Conservation (phyloP, 2,329 filamentous ascomycete species). For the Penicillium digitatum region DNA sequence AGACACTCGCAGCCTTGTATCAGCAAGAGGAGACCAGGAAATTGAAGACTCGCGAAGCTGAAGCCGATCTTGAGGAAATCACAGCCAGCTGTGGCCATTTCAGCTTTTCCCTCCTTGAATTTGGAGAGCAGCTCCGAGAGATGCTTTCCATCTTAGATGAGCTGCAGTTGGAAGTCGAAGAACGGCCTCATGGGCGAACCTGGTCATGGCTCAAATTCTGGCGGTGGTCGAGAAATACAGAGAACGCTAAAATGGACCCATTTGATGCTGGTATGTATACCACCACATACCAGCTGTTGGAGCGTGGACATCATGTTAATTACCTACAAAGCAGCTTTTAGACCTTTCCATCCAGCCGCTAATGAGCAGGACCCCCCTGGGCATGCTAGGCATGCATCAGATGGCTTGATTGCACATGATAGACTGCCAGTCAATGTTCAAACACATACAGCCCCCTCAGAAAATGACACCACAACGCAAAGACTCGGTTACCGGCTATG, state of each 20-base stretch:
- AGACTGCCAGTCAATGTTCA: constrained; percentile 5
- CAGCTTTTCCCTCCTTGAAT: constrained; percentile 83
- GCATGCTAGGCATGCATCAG: constrained; percentile 6
- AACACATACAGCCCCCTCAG: not conserved
- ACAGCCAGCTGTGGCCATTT: constrained; percentile 98
- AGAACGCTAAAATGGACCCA: constrained; percentile 15
- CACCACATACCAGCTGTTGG: not conserved
- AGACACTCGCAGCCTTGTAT: constrained; percentile 76
- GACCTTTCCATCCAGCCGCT: not conserved
- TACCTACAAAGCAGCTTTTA: not conserved
- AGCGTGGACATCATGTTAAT: not conserved
- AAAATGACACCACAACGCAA: constrained; percentile 19
- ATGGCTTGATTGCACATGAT: constrained; percentile 8
- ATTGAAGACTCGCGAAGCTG: constrained; percentile 65
- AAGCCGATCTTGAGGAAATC: constrained; percentile 94
- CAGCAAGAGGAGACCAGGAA: constrained; percentile 66
- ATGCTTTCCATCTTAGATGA: constrained; percentile 84
- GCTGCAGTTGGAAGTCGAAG: constrained; percentile 64
- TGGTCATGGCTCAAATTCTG: constrained; percentile 91
- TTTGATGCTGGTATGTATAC: constrained; percentile 28
- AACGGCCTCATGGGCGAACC: constrained; percentile 57
- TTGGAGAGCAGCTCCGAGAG: constrained; percentile 81
- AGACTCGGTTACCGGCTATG: constrained; percentile 39
- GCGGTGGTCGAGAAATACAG: constrained; percentile 39
- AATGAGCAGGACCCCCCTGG: not conserved